Evolutionary conservation across 2,329 filamentous ascomycete species (phyloP).

Genomic region (Paecilomyces sp.): DNA sequence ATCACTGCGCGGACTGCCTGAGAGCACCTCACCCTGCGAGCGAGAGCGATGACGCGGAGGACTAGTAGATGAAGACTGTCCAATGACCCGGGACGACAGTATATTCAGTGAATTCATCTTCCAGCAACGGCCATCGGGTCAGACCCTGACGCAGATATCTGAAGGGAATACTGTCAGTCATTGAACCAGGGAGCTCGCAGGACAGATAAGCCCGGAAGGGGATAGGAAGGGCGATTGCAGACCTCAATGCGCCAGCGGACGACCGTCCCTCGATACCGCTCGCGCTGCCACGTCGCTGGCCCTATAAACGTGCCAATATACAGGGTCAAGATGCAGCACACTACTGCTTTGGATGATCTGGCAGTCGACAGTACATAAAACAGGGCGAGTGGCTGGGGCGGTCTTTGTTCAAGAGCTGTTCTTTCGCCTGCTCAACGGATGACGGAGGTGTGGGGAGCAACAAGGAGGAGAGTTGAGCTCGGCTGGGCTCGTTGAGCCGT

Average conservation of each 20-base stretch:
- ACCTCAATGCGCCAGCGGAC: slow-evolving; percentile 35
- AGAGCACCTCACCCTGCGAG: slow-evolving; percentile 43
- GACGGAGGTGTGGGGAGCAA: slow-evolving; percentile 10
- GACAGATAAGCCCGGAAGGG: slow-evolving; percentile 1
- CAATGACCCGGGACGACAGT: slow-evolving; percentile 74
- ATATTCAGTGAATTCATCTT: slow-evolving; percentile 98
- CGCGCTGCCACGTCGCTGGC: slow-evolving; percentile 10
- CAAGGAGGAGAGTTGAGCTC: slow-evolving; percentile 3
- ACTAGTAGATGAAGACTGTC: slow-evolving; percentile 46
- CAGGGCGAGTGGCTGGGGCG: not conserved
- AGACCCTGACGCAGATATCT: slow-evolving; percentile 29
- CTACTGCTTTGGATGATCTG: not conserved
- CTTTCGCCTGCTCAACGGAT: slow-evolving; percentile 5
- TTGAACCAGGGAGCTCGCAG: not conserved
- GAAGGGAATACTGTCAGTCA: slow-evolving; percentile 4
- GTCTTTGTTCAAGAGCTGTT: not conserved
- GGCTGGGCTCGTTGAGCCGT: not conserved
- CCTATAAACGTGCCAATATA: not conserved
- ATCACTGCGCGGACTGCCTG: slow-evolving; percentile 22
- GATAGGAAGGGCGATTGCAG: slow-evolving; percentile 10
- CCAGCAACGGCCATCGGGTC: slow-evolving; percentile 43
- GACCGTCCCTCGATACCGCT: slow-evolving; percentile 21
- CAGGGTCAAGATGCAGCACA: not conserved
- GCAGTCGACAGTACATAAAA: not conserved
- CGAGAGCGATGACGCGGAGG: slow-evolving; percentile 46